Percentiles rank a stretch among this genome's conserved stretches.
Evolutionary conservation across 192 early-diverging fungal genomes (phyloP).

Genomic region (Umbelopsis ramanniana): DNA sequence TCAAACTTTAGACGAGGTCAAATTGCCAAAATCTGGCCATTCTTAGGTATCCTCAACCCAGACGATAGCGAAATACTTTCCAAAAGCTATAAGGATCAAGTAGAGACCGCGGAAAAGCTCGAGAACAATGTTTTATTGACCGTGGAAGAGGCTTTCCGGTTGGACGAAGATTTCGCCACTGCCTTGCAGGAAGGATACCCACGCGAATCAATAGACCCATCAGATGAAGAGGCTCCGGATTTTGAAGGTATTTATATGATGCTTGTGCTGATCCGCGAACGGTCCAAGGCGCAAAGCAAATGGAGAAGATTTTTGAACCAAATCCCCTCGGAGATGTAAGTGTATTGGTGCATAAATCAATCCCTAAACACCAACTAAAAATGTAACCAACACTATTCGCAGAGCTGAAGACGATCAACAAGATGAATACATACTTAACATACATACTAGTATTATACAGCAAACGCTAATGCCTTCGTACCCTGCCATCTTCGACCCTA

Average conservation of each 20-base stretch:
- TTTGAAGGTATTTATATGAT: constrained; percentile 34
- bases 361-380: too few species aligned
- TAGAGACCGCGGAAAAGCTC: too few species aligned
- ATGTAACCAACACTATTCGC: too few species aligned
- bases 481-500: constrained; percentile 29
- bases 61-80: background rate
- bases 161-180: constrained; percentile 20
- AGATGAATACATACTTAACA: too few species aligned
- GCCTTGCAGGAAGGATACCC: constrained; percentile 20
- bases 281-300: constrained; percentile 17
- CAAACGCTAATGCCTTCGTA: constrained; percentile 21
- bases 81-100: background rate
- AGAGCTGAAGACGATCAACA: background rate
- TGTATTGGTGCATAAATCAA: background rate
- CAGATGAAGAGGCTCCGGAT: constrained; percentile 29
- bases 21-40: constrained; percentile 19
- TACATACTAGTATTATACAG: too few species aligned
- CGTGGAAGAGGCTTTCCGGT: constrained; percentile 12
- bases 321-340: background rate
- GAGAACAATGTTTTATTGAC: constrained; percentile 25
- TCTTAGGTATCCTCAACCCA: constrained; percentile 30
- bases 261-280: constrained; percentile 34
- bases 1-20: background rate
- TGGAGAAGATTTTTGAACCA: constrained; percentile 38
- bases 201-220: constrained; percentile 24